Percentiles rank a stretch among this genome's conserved stretches.
These are phyloP conservation scores for Pseudotsuga menziesii DNA, from an alignment of 75 land plant genomes.

Conservation along the genomic window DNA sequence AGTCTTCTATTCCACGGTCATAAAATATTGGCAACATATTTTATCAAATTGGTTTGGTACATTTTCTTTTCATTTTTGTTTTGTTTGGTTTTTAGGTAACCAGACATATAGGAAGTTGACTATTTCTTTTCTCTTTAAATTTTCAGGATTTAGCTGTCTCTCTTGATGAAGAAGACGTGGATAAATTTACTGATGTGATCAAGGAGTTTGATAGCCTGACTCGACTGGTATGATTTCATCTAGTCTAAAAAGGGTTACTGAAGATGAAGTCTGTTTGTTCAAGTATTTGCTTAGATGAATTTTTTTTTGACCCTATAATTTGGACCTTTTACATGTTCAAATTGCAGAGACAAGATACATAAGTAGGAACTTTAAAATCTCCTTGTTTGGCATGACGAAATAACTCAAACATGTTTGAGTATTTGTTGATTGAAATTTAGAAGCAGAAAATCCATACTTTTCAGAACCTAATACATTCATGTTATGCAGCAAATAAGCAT, in stretches of 20 bases:
- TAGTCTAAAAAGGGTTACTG: background rate
- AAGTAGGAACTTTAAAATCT: background rate
- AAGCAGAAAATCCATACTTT: no score
- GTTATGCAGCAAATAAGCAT: no score
- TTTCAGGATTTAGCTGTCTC: slow-evolving; percentile 74
- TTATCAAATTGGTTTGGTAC: background rate
- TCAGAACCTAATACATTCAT: no score
- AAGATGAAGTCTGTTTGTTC: slow-evolving; percentile 5
- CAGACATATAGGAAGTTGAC: background rate
- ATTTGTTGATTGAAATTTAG: no score
- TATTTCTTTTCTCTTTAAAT: background rate
- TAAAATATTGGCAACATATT: background rate
- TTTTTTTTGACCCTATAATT: background rate
- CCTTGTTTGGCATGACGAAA: background rate
- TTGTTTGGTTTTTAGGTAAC: background rate
- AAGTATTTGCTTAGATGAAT: background rate
- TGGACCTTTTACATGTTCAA: background rate
- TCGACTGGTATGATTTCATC: slow-evolving; percentile 54
- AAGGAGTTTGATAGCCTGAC: slow-evolving; percentile 93
- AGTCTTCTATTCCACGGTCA: slow-evolving; percentile 8
- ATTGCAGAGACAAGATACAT: background rate
- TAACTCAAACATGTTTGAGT: no score
- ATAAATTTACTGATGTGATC: slow-evolving; percentile 73
- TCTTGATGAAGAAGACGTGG: slow-evolving; percentile 81
- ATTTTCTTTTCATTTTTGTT: background rate